Evolutionary conservation across 768 basidiomycete genomes (phyloP).

Genomic region (Hemileccinum impolitum): DNA sequence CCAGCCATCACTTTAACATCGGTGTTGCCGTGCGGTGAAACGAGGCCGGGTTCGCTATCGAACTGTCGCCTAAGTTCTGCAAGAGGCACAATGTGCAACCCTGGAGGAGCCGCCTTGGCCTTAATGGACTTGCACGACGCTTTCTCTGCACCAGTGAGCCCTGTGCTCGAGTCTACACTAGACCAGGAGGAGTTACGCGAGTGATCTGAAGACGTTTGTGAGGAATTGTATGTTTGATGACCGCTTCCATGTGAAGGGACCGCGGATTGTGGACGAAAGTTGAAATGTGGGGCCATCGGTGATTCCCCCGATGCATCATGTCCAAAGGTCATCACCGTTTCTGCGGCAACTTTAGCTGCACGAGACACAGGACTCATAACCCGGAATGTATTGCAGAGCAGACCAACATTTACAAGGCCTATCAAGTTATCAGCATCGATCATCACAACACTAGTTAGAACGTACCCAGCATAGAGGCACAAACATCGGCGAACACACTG

Average conservation of each 20-base stretch:
- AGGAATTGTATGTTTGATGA: not conserved
- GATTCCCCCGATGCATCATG: constrained; percentile 23
- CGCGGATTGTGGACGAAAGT: not conserved
- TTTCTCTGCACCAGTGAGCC: constrained; percentile 12
- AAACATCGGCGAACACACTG: constrained; percentile 48
- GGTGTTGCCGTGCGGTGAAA: constrained; percentile 1
- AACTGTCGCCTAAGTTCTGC: constrained; percentile 13
- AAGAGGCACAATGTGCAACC: constrained; percentile 4
- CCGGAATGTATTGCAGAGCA: constrained; percentile 69
- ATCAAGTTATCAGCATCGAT: constrained; percentile 3
- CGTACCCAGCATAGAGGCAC: constrained; percentile 55
- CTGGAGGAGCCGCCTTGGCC: not conserved
- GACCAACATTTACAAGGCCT: constrained; percentile 63
- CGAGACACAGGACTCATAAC: constrained; percentile 49
- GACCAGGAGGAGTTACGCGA: constrained; percentile 11
- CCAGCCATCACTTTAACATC: not conserved
- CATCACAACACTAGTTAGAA: not conserved
- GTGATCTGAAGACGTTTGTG: constrained; percentile 5
- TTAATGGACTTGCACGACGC: constrained; percentile 1
- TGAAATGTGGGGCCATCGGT: constrained; percentile 5
- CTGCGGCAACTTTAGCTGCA: constrained; percentile 1
- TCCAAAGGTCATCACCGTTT: constrained; percentile 21
- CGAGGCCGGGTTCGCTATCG: constrained; percentile 1
- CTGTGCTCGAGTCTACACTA: constrained; percentile 19
- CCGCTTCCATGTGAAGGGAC: constrained; percentile 1